Evolutionary conservation across 78 protist species (phyloP).

Genomic region (Diacronema lutheri): DNA sequence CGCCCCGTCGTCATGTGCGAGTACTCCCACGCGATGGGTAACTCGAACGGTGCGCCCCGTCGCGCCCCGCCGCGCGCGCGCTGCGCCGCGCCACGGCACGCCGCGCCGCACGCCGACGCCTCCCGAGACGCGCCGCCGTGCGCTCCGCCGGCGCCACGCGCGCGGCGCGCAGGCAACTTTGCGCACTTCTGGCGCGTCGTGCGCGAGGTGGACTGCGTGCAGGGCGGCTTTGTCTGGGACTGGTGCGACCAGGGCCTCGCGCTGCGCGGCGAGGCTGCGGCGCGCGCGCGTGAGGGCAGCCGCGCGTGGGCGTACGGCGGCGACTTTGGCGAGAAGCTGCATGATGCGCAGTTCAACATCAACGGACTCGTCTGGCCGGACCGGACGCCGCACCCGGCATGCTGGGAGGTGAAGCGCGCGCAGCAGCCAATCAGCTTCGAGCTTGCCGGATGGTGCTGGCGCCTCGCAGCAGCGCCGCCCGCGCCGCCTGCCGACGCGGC

Average conservation of each 20-base stretch:
- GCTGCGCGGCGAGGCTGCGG: too few relatives aligned
- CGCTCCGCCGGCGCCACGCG: too few relatives aligned
- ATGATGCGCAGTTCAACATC: neutral
- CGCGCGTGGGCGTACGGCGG: slow-evolving; percentile 48
- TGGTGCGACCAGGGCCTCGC: slow-evolving; percentile 41
- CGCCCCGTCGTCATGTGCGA: slow-evolving; percentile 40
- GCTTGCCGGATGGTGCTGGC: neutral
- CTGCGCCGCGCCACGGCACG: too few relatives aligned
- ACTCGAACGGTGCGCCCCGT: too few relatives aligned
- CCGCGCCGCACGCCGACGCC: too few relatives aligned
- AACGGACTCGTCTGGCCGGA: slow-evolving; percentile 44
- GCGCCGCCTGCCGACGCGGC: too few relatives aligned
- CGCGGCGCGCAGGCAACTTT: too few relatives aligned
- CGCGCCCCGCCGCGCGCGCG: too few relatives aligned
- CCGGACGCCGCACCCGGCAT: slow-evolving; percentile 31
- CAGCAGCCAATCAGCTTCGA: neutral
- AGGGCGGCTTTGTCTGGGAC: slow-evolving; percentile 55
- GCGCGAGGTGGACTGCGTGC: neutral
- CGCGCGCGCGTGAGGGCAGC: too few relatives aligned
- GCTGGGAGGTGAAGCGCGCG: slow-evolving; percentile 11
- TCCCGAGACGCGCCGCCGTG: too few relatives aligned
- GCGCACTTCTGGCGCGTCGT: slow-evolving; percentile 13
- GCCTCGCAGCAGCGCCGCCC: too few relatives aligned
- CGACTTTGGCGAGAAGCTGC: slow-evolving; percentile 11
- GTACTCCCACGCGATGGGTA: slow-evolving; percentile 45